These are phyloP conservation scores for Melaleuca quinquenervia DNA, from an alignment of 345 rosid species.

Conservation along the genomic window DNA sequence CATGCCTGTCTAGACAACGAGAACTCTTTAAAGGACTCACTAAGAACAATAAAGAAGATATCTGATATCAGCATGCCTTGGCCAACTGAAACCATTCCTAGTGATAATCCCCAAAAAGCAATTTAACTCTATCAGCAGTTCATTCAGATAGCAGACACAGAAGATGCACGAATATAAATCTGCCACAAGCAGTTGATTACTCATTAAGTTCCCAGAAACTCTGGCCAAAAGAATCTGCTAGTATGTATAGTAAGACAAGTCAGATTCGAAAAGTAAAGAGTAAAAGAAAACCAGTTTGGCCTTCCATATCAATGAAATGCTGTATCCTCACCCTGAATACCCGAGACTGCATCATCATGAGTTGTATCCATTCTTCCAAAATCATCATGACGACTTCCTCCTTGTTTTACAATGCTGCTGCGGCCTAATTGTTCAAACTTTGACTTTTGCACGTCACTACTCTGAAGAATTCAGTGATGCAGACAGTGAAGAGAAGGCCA, in stretches of 20 bases:
- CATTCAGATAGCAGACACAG: not conserved
- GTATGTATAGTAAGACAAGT: not conserved
- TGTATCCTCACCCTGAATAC: not conserved
- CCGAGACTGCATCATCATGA: not conserved
- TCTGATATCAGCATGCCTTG: not conserved
- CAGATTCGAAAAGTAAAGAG: not conserved
- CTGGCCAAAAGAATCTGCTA: not conserved
- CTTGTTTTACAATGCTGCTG: not conserved
- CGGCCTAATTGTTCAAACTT: too few species aligned
- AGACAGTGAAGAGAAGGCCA: not conserved
- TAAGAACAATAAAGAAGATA: not conserved
- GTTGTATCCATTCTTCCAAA: not conserved
- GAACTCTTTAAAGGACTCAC: not conserved
- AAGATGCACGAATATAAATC: not conserved
- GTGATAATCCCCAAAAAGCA: not conserved
- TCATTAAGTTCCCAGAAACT: too few species aligned
- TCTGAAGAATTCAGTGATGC: not conserved
- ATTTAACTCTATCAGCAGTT: not conserved
- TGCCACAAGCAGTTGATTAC: too few species aligned
- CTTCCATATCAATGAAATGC: not conserved
- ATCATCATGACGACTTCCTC: not conserved
- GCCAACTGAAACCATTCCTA: not conserved
- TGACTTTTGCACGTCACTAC: not conserved
- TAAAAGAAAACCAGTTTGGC: not conserved
- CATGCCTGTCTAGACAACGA: not conserved